Conservation (phyloP, 352 stramenopile species). For the Pythium brachiatum region DNA sequence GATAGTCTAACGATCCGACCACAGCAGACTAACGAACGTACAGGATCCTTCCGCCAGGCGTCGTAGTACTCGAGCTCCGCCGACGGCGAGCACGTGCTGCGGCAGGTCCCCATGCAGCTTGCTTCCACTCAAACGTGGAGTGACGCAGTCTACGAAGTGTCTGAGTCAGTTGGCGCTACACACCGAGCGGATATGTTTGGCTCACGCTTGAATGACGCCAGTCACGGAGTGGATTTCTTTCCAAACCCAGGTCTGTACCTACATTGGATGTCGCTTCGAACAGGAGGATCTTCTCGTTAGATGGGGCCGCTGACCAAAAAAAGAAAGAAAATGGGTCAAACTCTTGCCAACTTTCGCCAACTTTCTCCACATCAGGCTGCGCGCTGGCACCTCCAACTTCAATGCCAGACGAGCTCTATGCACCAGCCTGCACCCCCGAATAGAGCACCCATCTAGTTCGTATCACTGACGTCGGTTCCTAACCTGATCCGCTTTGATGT, state of each 20-base stretch:
- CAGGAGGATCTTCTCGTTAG: neutral
- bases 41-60: slow-evolving; percentile 32
- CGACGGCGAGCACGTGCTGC: slow-evolving; percentile 45
- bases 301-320: slow-evolving; percentile 2
- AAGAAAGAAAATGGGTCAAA: slow-evolving; percentile 15
- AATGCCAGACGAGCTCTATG: slow-evolving; percentile 21
- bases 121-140: neutral
- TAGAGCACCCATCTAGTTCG: slow-evolving; percentile 10
- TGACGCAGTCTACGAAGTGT: neutral
- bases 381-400: slow-evolving; percentile 20
- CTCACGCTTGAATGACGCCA: slow-evolving; percentile 8
- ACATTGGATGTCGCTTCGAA: neutral
- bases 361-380: neutral
- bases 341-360: neutral
- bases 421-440: slow-evolving; percentile 4
- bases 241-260: neutral
- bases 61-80: slow-evolving; percentile 70
- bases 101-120: slow-evolving; percentile 53
- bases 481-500: neutral
- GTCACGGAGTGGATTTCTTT: slow-evolving; percentile 3
- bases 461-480: slow-evolving; percentile 1
- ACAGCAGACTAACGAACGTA: slow-evolving; percentile 3
- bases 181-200: slow-evolving; percentile 11
- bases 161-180: slow-evolving; percentile 4
- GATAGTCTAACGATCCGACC: neutral